A percentile compares a stretch with the other conserved stretches of the same genome.
These are phyloP conservation scores for Chrysoporthe puriensis DNA, from an alignment of 2,329 filamentous ascomycete genomes.

Conservation along the genomic window DNA sequence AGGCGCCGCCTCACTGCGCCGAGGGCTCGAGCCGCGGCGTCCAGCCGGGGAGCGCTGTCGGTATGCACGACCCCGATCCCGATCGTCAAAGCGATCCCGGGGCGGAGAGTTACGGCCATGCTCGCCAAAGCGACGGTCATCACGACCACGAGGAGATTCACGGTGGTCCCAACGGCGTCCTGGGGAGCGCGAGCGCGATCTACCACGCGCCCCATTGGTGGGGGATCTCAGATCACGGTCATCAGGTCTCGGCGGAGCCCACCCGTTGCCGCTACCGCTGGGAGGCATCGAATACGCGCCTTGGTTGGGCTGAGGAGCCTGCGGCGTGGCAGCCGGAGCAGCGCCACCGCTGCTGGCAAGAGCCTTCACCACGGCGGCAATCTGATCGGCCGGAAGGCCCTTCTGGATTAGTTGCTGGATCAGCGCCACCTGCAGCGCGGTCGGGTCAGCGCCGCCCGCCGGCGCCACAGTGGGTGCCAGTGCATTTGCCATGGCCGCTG, in stretches of 20 bases:
- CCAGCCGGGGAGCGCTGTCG: slow-evolving; percentile 84
- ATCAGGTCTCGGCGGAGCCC: slow-evolving; percentile 42
- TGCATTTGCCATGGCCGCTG: slow-evolving; percentile 44
- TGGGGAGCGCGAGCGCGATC: slow-evolving; percentile 80
- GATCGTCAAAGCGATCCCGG: slow-evolving; percentile 60
- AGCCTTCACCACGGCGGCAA: slow-evolving; percentile 61
- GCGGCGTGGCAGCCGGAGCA: slow-evolving; percentile 40
- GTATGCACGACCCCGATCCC: slow-evolving; percentile 64
- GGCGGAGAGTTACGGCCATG: slow-evolving; percentile 71
- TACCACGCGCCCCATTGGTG: slow-evolving; percentile 55
- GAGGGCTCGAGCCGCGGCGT: slow-evolving; percentile 66
- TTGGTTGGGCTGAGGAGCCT: slow-evolving; percentile 45
- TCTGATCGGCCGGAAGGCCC: slow-evolving; percentile 78
- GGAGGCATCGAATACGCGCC: slow-evolving; percentile 44
- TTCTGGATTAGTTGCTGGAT: slow-evolving; percentile 76
- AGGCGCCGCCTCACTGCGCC: slow-evolving; percentile 30
- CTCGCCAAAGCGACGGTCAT: slow-evolving; percentile 72
- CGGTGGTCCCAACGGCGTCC: slow-evolving; percentile 72
- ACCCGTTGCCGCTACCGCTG: slow-evolving; percentile 35
- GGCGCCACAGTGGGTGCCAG: slow-evolving; percentile 42
- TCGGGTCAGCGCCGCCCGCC: slow-evolving; percentile 47
- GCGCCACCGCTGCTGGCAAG: slow-evolving; percentile 47
- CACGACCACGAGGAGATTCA: slow-evolving; percentile 64
- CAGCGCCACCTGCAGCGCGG: slow-evolving; percentile 71
- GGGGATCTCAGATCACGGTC: slow-evolving; percentile 70